These are phyloP conservation scores for Raffaelea ambrosiae DNA, from an alignment of 2,329 filamentous ascomycete genomes.

Conservation along the genomic window DNA sequence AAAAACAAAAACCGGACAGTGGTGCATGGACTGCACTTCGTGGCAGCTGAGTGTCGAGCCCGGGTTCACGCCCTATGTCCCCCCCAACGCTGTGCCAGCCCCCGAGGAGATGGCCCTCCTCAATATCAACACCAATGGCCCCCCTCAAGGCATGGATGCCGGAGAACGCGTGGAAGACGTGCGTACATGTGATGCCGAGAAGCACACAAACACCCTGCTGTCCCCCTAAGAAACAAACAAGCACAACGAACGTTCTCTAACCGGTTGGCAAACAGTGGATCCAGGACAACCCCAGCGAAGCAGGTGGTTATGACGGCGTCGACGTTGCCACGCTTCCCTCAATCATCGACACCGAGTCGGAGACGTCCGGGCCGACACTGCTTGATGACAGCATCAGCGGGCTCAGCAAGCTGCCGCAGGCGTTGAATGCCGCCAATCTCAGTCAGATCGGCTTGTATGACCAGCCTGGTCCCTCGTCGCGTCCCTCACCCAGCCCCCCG, in stretches of 20 bases:
- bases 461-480: not conserved
- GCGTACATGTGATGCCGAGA: not conserved
- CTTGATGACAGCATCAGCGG: constrained; percentile 6
- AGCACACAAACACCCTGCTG: too few species aligned
- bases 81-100: constrained; percentile 10
- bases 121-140: not conserved
- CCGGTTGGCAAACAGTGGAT: constrained; percentile 12
- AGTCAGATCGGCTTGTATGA: not conserved
- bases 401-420: constrained; percentile 7
- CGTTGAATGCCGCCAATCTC: constrained; percentile 10
- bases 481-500: not conserved
- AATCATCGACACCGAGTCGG: constrained; percentile 2
- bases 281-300: constrained; percentile 12
- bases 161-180: constrained; percentile 8
- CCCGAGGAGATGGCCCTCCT: constrained; percentile 3
- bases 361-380: constrained; percentile 3
- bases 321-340: constrained; percentile 5
- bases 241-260: not conserved
- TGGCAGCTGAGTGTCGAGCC: constrained; percentile 20
- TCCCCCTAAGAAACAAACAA: too few species aligned
- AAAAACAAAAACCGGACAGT: constrained; percentile 16
- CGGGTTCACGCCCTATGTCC: constrained; percentile 15
- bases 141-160: not conserved
- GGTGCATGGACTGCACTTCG: constrained; percentile 24
- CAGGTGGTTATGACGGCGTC: constrained; percentile 6